phyloP scores from a whole-genome alignment of 345 rosid genomes.

The Salix koriyanagi region DNA sequence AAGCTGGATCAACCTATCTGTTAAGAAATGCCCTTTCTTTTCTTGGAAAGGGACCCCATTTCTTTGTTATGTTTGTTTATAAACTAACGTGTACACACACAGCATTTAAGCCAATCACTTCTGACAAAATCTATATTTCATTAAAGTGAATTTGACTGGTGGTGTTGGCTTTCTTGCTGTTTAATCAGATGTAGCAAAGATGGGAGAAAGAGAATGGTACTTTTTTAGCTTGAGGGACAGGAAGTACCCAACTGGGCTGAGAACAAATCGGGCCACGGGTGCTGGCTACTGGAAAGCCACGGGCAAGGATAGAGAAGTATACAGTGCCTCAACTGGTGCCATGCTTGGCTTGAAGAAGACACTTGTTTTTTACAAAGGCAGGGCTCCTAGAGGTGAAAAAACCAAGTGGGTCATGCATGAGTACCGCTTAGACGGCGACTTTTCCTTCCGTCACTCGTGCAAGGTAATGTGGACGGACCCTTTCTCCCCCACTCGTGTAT shows the following conservation, averaged over 20 bases:
- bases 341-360: slow-evolving; percentile 93
- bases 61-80: too few relatives aligned
- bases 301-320: slow-evolving; percentile 75
- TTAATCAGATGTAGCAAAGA: slow-evolving; percentile 57
- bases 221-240: slow-evolving; percentile 83
- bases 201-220: slow-evolving; percentile 95
- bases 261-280: slow-evolving; percentile 81
- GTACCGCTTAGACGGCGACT: slow-evolving; percentile 78
- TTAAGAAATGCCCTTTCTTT: neutral
- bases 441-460: slow-evolving; percentile 70
- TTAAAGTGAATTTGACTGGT: too few relatives aligned
- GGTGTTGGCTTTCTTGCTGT: neutral
- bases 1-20: neutral
- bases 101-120: neutral
- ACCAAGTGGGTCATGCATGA: slow-evolving; percentile 98
- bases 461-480: slow-evolving; percentile 45
- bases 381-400: slow-evolving; percentile 88
- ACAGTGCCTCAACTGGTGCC: slow-evolving; percentile 44
- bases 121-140: neutral
- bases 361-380: slow-evolving; percentile 75
- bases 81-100: neutral
- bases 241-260: slow-evolving; percentile 84
- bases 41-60: neutral
- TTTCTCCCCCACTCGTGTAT: neutral
- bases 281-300: slow-evolving; percentile 97